These are phyloP conservation scores for Blastobotrys elegans DNA, from an alignment of 1,139 yeast species.

Conservation along the genomic window DNA sequence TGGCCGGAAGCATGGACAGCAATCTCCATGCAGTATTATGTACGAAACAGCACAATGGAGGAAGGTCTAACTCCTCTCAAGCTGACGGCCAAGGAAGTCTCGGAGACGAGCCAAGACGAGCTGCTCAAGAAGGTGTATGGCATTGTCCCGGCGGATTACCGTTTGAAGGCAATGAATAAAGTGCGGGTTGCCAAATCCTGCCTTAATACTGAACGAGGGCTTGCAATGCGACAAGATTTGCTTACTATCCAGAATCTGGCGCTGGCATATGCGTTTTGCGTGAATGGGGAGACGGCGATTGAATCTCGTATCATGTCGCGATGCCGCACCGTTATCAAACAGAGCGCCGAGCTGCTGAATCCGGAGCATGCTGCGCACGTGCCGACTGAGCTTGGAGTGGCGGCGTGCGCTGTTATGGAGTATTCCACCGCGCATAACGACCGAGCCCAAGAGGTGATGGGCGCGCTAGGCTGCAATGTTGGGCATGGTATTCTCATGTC, in stretches of 20 bases:
- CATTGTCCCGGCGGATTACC: constrained; percentile 54
- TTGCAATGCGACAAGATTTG: constrained; percentile 53
- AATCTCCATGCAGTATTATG: constrained; percentile 30
- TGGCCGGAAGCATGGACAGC: constrained; percentile 27
- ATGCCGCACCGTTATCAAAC: constrained; percentile 70
- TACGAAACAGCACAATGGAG: constrained; percentile 1
- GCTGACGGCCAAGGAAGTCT: constrained; percentile 28
- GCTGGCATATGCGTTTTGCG: constrained; percentile 56
- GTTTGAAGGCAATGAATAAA: constrained; percentile 60
- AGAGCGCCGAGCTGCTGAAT: constrained; percentile 64
- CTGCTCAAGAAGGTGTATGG: constrained; percentile 57
- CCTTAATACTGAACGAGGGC: constrained; percentile 49
- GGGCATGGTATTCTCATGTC: constrained; percentile 81
- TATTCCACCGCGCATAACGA: constrained; percentile 63
- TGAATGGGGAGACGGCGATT: constrained; percentile 43
- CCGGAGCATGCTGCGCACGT: constrained; percentile 48
- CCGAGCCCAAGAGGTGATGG: constrained; percentile 72
- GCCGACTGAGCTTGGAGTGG: constrained; percentile 44
- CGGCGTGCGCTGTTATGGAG: constrained; percentile 66
- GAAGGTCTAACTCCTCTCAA: constrained; percentile 28
- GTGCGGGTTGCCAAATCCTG: constrained; percentile 72
- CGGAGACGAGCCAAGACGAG: constrained; percentile 43
- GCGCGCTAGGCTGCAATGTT: constrained; percentile 86
- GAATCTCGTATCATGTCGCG: constrained; percentile 64
- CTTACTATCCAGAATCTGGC: constrained; percentile 64